phyloP scores from a whole-genome alignment of 2,329 filamentous ascomycete genomes.

The Dothidotthia symphoricarpi region DNA sequence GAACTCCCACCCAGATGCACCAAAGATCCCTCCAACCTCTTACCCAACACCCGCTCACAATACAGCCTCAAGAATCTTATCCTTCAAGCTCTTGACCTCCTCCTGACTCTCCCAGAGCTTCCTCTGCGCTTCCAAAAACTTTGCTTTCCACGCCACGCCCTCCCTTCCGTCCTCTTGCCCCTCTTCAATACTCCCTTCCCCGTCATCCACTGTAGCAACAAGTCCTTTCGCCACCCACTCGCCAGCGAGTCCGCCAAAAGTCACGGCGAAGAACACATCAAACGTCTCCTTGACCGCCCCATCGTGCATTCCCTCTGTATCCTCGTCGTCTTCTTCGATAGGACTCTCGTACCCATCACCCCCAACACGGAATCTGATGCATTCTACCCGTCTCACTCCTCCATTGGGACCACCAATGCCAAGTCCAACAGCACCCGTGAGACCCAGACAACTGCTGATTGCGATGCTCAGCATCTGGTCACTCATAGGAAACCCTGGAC shows the following conservation, averaged over 20 bases:
- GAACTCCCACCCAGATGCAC: slow-evolving; percentile 4
- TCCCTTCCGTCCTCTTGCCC: slow-evolving; percentile 13
- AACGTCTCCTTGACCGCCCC: slow-evolving; percentile 41
- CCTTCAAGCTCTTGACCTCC: slow-evolving; percentile 35
- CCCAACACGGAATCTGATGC: slow-evolving; percentile 44
- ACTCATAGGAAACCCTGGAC: slow-evolving; percentile 30
- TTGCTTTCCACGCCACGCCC: slow-evolving; percentile 34
- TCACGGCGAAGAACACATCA: slow-evolving; percentile 46
- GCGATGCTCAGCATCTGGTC: slow-evolving; percentile 42
- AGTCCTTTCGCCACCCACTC: slow-evolving; percentile 47
- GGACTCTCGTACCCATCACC: slow-evolving; percentile 44
- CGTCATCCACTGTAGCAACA: slow-evolving; percentile 10
- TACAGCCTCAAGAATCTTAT: slow-evolving; percentile 42
- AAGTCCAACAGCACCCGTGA: slow-evolving; percentile 37
- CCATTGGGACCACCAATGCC: slow-evolving; percentile 35
- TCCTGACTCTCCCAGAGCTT: slow-evolving; percentile 38
- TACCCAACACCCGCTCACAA: slow-evolving; percentile 18
- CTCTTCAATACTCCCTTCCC: slow-evolving; percentile 2
- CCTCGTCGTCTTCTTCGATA: slow-evolving; percentile 43
- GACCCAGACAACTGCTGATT: slow-evolving; percentile 46
- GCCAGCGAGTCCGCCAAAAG: slow-evolving; percentile 44
- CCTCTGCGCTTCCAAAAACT: slow-evolving; percentile 35
- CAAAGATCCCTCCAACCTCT: background rate
- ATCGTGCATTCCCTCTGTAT: slow-evolving; percentile 16
- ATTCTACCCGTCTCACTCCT: slow-evolving; percentile 42